Conservation (phyloP, 192 early-diverging fungal species). For the Podila epigama region DNA sequence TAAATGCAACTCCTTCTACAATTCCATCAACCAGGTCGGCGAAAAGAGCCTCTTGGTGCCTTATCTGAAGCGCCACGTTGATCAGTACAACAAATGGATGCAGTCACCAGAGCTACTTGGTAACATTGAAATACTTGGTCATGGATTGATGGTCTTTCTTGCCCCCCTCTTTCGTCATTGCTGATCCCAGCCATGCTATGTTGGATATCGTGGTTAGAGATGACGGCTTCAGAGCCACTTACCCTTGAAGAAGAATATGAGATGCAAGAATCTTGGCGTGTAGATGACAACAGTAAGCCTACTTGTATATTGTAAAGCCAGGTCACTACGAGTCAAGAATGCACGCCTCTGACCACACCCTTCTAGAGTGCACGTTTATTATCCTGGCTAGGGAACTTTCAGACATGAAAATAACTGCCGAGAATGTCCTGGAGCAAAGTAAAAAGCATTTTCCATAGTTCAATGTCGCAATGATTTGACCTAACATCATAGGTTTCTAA, state of each 20-base stretch:
- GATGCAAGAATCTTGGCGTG: constrained; percentile 92
- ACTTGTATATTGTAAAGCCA: background rate
- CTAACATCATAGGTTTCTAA: constrained; percentile 25
- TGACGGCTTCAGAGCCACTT: constrained; percentile 96
- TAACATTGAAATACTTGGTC: constrained; percentile 25
- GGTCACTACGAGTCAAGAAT: too few species aligned
- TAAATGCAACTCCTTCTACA: background rate
- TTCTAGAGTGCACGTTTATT: constrained; percentile 77
- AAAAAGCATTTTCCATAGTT: constrained; percentile 1
- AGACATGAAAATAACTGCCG: constrained; percentile 9
- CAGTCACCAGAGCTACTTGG: constrained; percentile 85
- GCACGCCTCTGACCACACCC: background rate
- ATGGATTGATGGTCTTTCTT: too few species aligned
- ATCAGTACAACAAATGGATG: constrained; percentile 96
- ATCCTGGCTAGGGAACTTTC: constrained; percentile 50
- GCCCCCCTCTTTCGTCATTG: background rate
- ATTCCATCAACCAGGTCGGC: constrained; percentile 59
- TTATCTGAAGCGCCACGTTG: constrained; percentile 86
- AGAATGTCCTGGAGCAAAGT: constrained; percentile 38
- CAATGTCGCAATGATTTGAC: background rate
- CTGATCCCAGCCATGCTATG: background rate
- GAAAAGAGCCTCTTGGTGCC: constrained; percentile 78
- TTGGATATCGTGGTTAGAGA: constrained; percentile 57
- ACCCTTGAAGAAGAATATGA: constrained; percentile 92
- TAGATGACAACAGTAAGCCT: constrained; percentile 77